These are phyloP conservation scores for Xylariaceae sp. DNA, from an alignment of 2,329 filamentous ascomycete species.

Conservation along the genomic window DNA sequence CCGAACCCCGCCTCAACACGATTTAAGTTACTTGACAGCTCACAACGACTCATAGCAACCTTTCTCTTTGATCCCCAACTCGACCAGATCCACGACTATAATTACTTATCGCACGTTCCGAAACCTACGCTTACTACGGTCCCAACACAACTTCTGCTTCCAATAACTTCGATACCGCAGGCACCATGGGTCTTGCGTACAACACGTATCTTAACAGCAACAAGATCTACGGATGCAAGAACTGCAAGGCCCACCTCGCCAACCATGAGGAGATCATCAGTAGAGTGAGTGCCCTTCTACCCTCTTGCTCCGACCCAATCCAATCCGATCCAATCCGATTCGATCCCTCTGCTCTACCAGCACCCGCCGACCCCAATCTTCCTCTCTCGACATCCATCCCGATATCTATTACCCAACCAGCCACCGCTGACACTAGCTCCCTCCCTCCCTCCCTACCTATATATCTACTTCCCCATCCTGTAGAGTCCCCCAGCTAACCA, in stretches of 20 bases:
- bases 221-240: conserved; percentile 91
- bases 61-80: too few relatives aligned
- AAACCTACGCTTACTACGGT: too few relatives aligned
- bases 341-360: conserved; percentile 2
- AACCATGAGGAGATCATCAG: conserved; percentile 97
- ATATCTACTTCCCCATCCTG: background rate
- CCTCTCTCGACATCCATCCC: background rate
- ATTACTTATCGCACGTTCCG: too few relatives aligned
- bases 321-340: background rate
- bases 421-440: conserved; percentile 2
- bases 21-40: too few relatives aligned
- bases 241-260: conserved; percentile 92
- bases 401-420: conserved; percentile 2
- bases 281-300: conserved; percentile 60
- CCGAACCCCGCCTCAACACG: too few relatives aligned
- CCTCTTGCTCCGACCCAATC: background rate
- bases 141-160: too few relatives aligned
- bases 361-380: conserved; percentile 2
- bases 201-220: conserved; percentile 86
- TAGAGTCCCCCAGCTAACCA: background rate
- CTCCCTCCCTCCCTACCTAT: conserved; percentile 9
- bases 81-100: too few relatives aligned
- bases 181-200: conserved; percentile 81
- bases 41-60: too few relatives aligned
- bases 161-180: conserved; percentile 1